A percentile compares a stretch with the other conserved stretches of the same genome.
phyloP scores from a whole-genome alignment of 768 basidiomycete genomes.

The Lentinula lateritia region DNA sequence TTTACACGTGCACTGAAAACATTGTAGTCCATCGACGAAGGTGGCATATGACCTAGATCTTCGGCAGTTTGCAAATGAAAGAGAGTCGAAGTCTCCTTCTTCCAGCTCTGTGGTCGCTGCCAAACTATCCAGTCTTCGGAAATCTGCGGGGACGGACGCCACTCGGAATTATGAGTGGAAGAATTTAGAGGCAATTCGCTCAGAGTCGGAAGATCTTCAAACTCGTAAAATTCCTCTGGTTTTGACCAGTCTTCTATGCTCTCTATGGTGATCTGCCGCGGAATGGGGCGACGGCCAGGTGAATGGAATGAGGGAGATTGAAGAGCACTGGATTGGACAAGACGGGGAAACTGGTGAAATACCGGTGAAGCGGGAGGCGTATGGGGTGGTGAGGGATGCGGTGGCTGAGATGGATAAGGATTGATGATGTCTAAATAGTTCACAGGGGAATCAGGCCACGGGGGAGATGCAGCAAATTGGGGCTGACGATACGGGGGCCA shows the following conservation, averaged over 20 bases:
- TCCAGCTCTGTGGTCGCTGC: background rate
- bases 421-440: background rate
- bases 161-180: background rate
- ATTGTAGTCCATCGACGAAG: background rate
- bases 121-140: background rate
- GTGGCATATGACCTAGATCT: background rate
- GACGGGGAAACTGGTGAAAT: background rate
- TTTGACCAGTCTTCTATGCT: background rate
- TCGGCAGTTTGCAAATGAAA: background rate
- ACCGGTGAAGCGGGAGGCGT: background rate
- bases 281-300: background rate
- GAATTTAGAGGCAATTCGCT: background rate
- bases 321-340: background rate
- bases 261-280: background rate
- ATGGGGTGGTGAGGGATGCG: background rate
- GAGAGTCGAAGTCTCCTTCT: background rate
- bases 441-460: background rate
- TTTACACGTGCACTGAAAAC: conserved; percentile 1
- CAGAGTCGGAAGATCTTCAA: background rate
- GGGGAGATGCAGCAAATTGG: background rate
- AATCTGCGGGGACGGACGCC: background rate
- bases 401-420: background rate
- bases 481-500: background rate
- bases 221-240: background rate
- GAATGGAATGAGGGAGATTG: background rate